Conservation (phyloP, 106 monocot species). For the Amphibolis antarctica region DNA sequence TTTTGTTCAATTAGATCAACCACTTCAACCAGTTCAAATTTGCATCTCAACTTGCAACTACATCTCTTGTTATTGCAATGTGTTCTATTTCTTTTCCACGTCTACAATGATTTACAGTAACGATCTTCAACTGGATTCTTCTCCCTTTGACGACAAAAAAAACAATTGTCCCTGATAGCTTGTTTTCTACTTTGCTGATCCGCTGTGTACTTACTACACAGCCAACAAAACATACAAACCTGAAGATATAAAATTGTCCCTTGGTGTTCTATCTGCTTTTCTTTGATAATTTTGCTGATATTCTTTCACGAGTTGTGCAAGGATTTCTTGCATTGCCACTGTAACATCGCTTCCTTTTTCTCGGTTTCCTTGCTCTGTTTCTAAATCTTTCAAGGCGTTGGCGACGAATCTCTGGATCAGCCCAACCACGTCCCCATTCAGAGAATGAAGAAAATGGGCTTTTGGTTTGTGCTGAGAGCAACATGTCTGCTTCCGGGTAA, state of each 20-base stretch:
- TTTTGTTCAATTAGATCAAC: no score
- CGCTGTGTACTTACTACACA: neutral
- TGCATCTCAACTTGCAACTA: no score
- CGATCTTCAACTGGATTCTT: no score
- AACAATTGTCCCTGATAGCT: no score
- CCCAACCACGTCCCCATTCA: conserved; percentile 90
- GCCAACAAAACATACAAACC: neutral
- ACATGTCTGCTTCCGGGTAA: conserved; percentile 82
- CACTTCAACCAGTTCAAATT: no score
- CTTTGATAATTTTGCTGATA: conserved; percentile 49
- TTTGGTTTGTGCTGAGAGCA: conserved; percentile 16
- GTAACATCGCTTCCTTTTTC: conserved; percentile 21
- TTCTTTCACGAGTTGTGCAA: conserved; percentile 51
- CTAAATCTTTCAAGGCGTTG: conserved; percentile 50
- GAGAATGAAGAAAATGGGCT: conserved; percentile 56
- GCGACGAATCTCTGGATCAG: conserved; percentile 74
- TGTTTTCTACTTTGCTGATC: no score
- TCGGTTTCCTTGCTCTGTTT: neutral
- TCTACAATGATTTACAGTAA: no score
- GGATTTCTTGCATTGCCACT: conserved; percentile 1
- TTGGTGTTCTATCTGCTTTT: conserved; percentile 5
- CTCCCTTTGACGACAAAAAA: no score
- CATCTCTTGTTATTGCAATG: no score
- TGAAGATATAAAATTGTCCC: neutral
- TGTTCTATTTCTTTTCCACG: no score